Percentiles rank a stretch among this genome's conserved stretches.
Conservation (phyloP, 176 grass and related monocot genomes). For the Oryza nivara region DNA sequence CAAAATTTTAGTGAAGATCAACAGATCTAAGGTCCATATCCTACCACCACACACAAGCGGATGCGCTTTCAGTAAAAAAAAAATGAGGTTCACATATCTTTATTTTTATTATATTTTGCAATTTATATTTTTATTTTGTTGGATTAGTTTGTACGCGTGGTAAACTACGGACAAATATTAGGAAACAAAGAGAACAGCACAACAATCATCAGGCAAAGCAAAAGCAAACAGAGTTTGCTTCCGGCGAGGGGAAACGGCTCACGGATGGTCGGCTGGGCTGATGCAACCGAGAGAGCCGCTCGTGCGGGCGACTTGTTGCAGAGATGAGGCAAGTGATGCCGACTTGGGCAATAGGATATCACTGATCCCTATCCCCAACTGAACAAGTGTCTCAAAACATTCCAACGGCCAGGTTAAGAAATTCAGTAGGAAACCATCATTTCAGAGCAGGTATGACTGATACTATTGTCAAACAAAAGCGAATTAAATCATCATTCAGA, state of each 20-base stretch:
- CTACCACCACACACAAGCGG: too few relatives aligned
- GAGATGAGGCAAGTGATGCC: constrained; percentile 5
- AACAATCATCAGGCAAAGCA: too few relatives aligned
- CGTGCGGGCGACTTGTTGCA: constrained; percentile 35
- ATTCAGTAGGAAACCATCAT: constrained; percentile 18
- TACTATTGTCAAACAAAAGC: constrained; percentile 26
- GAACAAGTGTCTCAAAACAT: background rate
- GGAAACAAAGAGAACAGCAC: background rate
- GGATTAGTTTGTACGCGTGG: too few relatives aligned
- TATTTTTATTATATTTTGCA: too few relatives aligned
- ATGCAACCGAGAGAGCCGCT: constrained; percentile 37
- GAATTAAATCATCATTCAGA: background rate
- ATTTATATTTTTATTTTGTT: too few relatives aligned
- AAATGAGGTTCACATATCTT: too few relatives aligned
- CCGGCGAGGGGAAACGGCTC: background rate
- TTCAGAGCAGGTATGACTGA: background rate
- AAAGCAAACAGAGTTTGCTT: background rate
- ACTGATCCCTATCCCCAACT: background rate
- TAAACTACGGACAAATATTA: background rate
- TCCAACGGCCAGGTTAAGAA: background rate
- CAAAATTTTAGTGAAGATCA: too few relatives aligned
- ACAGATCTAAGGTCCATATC: too few relatives aligned
- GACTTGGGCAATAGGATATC: background rate
- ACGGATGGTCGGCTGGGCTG: constrained; percentile 13
- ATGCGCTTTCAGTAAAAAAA: too few relatives aligned